Evolutionary conservation across 495 filamentous ascomycete genomes (phyloP).

Genomic region (Platismatia glauca): DNA sequence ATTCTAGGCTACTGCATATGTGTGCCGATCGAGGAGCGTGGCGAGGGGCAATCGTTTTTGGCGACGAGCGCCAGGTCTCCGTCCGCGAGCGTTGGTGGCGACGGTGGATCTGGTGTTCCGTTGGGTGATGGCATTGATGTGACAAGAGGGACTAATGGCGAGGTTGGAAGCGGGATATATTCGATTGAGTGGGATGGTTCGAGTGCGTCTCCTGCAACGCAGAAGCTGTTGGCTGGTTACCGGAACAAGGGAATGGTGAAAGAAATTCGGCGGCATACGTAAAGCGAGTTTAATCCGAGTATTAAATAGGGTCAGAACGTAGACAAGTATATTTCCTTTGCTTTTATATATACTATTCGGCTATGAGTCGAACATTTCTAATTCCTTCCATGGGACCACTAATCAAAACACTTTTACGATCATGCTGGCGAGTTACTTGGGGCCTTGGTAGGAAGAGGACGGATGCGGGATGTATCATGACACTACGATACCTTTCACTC

Average conservation of each 20-base stretch:
- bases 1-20: conserved; percentile 20
- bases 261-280: conserved; percentile 1
- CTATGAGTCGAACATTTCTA: not conserved
- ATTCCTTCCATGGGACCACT: not conserved
- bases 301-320: not conserved
- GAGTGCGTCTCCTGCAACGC: conserved; percentile 2
- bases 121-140: conserved; percentile 13
- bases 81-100: conserved; percentile 18
- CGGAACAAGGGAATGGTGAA: conserved; percentile 3
- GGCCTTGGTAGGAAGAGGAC: not conserved
- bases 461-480: not conserved
- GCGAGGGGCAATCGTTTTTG: conserved; percentile 46
- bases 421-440: not conserved
- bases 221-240: conserved; percentile 6
- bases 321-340: no score
- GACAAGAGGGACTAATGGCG: conserved; percentile 35
- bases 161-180: conserved; percentile 44
- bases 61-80: conserved; percentile 45
- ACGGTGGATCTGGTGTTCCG: conserved; percentile 25
- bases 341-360: no score
- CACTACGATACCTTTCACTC: not conserved
- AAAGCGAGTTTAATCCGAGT: conserved; percentile 1
- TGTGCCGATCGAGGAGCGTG: conserved; percentile 37
- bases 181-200: conserved; percentile 34
- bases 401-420: not conserved